Evolutionary conservation across 2,329 filamentous ascomycete genomes (phyloP).

Genomic region (Colletotrichum lindemuthianum): DNA sequence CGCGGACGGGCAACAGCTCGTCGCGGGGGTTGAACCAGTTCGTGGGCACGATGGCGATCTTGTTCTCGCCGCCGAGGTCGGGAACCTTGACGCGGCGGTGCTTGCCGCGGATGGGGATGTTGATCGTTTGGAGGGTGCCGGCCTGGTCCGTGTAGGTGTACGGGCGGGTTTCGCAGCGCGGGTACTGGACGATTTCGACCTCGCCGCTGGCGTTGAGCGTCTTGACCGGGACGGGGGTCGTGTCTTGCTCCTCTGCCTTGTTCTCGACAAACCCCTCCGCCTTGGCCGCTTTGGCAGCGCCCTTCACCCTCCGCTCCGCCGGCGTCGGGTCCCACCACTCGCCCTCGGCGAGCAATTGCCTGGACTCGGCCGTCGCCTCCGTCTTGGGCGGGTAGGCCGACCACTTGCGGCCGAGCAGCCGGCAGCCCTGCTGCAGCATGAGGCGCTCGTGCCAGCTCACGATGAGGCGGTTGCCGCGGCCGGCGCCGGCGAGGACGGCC

Average conservation of each 20-base stretch:
- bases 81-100: too few relatives aligned
- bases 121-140: too few relatives aligned
- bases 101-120: too few relatives aligned
- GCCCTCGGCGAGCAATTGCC: constrained; percentile 25
- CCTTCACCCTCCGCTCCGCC: neutral
- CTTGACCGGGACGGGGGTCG: too few relatives aligned
- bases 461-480: constrained; percentile 61
- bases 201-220: constrained; percentile 21
- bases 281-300: too few relatives aligned
- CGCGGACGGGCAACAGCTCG: constrained; percentile 53
- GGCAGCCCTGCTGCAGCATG: constrained; percentile 26
- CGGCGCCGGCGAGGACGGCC: constrained; percentile 62
- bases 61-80: too few relatives aligned
- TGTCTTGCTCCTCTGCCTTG: too few relatives aligned
- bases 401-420: constrained; percentile 21
- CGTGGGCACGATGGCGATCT: neutral
- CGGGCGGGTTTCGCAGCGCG: neutral
- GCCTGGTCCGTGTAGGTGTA: too few relatives aligned
- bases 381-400: constrained; percentile 16
- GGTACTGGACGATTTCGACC: neutral
- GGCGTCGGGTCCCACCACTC: constrained; percentile 20
- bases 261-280: constrained; percentile 30
- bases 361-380: constrained; percentile 30
- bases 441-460: constrained; percentile 26
- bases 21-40: neutral